phyloP scores from a whole-genome alignment of 2,329 filamentous ascomycete species.

The Alternaria panax region DNA sequence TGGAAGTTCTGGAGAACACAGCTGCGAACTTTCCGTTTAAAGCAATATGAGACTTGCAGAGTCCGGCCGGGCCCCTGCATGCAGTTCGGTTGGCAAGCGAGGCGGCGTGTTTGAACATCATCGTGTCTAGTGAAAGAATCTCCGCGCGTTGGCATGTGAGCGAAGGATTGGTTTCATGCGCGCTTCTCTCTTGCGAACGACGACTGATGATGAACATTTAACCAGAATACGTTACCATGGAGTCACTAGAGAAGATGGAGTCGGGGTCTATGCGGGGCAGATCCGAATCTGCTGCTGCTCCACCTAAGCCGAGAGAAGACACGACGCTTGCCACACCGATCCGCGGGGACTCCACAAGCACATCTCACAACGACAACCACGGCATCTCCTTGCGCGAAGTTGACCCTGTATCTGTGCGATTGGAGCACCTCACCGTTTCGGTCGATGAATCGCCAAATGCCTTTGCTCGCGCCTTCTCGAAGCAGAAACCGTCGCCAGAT shows the following conservation, averaged over 20 bases:
- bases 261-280: not conserved
- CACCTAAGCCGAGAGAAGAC: slow-evolving; percentile 1
- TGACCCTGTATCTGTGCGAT: slow-evolving; percentile 62
- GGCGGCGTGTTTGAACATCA: slow-evolving; percentile 6
- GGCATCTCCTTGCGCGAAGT: slow-evolving; percentile 58
- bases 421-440: slow-evolving; percentile 63
- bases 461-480: slow-evolving; percentile 34
- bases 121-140: slow-evolving; percentile 5
- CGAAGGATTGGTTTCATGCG: slow-evolving; percentile 6
- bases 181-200: slow-evolving; percentile 9
- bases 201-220: slow-evolving; percentile 16
- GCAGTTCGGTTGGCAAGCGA: slow-evolving; percentile 36
- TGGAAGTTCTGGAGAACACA: not conserved
- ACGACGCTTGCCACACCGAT: slow-evolving; percentile 19
- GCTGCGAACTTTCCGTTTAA: not conserved
- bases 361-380: slow-evolving; percentile 38
- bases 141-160: slow-evolving; percentile 1
- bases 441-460: slow-evolving; percentile 64
- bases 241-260: slow-evolving; percentile 23
- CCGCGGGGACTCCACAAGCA: slow-evolving; percentile 24
- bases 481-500: slow-evolving; percentile 32
- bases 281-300: not conserved
- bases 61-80: slow-evolving; percentile 13
- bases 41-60: slow-evolving; percentile 6
- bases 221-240: slow-evolving; percentile 18